phyloP scores from a whole-genome alignment of 2,329 filamentous ascomycete genomes.

The Aureobasidium lini region DNA sequence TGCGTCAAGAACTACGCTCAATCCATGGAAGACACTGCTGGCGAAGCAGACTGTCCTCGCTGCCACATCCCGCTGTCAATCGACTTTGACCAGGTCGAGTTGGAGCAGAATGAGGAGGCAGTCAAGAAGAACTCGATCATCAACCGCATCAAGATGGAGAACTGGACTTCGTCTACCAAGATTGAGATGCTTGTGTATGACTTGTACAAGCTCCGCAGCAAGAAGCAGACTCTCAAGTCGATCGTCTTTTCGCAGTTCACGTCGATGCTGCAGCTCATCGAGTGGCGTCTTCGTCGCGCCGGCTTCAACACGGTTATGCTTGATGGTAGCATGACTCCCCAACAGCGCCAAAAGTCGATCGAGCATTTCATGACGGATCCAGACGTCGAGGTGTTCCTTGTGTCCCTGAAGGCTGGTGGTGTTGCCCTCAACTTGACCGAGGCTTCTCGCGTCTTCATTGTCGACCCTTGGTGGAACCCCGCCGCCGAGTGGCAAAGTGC shows the following conservation, averaged over 20 bases:
- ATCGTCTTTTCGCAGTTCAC: conserved; percentile 98
- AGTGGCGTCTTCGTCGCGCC: conserved; percentile 93
- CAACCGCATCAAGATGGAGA: conserved; percentile 97
- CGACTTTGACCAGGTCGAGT: conserved; percentile 89
- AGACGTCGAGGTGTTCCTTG: conserved; percentile 90
- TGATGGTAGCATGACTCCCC: conserved; percentile 93
- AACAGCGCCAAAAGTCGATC: conserved; percentile 86
- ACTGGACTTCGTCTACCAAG: conserved; percentile 97
- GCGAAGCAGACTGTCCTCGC: conserved; percentile 67
- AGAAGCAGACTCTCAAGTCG: conserved; percentile 89
- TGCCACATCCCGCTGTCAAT: conserved; percentile 88
- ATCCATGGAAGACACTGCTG: conserved; percentile 59
- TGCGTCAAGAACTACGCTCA: conserved; percentile 75
- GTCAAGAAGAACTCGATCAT: conserved; percentile 97
- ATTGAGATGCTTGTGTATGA: conserved; percentile 96
- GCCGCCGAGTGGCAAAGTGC: conserved; percentile 99
- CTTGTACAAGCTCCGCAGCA: conserved; percentile 80
- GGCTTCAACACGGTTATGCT: conserved; percentile 98
- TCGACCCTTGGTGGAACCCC: conserved; percentile 99
- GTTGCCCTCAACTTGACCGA: conserved; percentile 94
- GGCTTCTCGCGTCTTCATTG: conserved; percentile 88
- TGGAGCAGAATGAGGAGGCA: conserved; percentile 78
- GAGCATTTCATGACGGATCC: conserved; percentile 95
- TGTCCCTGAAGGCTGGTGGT: conserved; percentile 91
- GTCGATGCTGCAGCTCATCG: conserved; percentile 91